Percentiles rank a stretch among this genome's conserved stretches.
Conservation (phyloP, 2,329 filamentous ascomycete species). For the Botrytis byssoidea region DNA sequence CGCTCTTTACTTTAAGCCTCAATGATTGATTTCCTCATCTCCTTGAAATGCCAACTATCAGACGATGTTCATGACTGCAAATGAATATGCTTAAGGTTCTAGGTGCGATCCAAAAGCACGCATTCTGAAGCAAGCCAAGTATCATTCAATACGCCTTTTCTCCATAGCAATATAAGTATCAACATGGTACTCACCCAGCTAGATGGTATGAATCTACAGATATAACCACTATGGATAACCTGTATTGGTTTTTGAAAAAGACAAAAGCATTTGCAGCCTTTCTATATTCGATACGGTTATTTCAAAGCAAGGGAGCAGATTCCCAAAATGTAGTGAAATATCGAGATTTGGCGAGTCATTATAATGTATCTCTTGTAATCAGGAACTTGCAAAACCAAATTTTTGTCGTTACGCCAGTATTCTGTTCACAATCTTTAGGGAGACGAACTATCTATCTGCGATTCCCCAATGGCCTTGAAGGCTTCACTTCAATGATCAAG, state of each 20-base stretch:
- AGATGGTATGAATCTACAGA: background rate
- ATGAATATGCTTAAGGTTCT: background rate
- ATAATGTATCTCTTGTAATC: background rate
- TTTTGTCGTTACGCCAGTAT: background rate
- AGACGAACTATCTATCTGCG: background rate
- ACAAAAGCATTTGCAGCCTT: background rate
- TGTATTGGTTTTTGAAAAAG: background rate
- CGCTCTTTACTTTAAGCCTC: too few species aligned
- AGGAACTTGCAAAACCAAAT: background rate
- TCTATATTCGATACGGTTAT: background rate
- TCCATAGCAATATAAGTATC: background rate
- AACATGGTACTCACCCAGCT: background rate
- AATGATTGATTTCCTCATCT: too few species aligned
- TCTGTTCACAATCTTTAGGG: background rate
- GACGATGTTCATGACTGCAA: background rate
- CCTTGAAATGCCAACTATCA: too few species aligned
- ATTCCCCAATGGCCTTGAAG: background rate
- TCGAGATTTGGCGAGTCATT: background rate
- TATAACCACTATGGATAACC: background rate
- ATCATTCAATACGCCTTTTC: too few species aligned
- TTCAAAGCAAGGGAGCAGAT: background rate
- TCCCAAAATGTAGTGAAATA: background rate
- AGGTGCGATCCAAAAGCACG: background rate
- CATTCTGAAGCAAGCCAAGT: background rate
- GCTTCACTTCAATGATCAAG: background rate